Evolutionary conservation across 192 early-diverging fungal genomes (phyloP).

Genomic region (Podila horticola): DNA sequence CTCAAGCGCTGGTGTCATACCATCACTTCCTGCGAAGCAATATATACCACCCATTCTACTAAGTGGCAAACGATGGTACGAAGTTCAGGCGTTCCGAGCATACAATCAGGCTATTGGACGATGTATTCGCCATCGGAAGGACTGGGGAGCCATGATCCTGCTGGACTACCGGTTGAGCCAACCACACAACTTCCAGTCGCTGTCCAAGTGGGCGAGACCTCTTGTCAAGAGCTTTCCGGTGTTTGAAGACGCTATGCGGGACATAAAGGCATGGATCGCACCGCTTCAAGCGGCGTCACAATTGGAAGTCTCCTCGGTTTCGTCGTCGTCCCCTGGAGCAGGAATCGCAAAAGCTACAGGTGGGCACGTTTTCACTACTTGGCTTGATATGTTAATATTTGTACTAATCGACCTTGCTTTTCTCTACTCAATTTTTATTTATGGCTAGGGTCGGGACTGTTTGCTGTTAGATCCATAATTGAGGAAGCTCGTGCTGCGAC

Average conservation of each 20-base stretch:
- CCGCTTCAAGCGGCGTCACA: neutral
- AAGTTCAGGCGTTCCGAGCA: slow-evolving; percentile 69
- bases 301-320: neutral
- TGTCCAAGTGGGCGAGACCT: slow-evolving; percentile 77
- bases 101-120: slow-evolving; percentile 72
- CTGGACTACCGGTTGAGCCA: slow-evolving; percentile 63
- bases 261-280: slow-evolving; percentile 17
- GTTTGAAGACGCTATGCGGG: slow-evolving; percentile 47
- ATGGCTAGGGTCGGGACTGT: no score
- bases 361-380: no score
- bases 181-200: slow-evolving; percentile 50
- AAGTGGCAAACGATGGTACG: slow-evolving; percentile 68
- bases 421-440: no score
- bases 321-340: neutral
- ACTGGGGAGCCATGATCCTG: slow-evolving; percentile 75
- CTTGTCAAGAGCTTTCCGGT: slow-evolving; percentile 28
- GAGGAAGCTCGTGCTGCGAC: no score
- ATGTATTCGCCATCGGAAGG: slow-evolving; percentile 68
- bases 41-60: slow-evolving; percentile 10
- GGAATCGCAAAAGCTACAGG: no score
- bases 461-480: no score
- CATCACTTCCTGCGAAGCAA: neutral
- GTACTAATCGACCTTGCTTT: no score
- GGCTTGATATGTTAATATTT: no score
- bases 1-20: neutral